Evolutionary conservation across 2,329 filamentous ascomycete species (phyloP), one percentile per base, ranked within the genome.

Genomic region (Cladophialophora exuberans): DNA sequence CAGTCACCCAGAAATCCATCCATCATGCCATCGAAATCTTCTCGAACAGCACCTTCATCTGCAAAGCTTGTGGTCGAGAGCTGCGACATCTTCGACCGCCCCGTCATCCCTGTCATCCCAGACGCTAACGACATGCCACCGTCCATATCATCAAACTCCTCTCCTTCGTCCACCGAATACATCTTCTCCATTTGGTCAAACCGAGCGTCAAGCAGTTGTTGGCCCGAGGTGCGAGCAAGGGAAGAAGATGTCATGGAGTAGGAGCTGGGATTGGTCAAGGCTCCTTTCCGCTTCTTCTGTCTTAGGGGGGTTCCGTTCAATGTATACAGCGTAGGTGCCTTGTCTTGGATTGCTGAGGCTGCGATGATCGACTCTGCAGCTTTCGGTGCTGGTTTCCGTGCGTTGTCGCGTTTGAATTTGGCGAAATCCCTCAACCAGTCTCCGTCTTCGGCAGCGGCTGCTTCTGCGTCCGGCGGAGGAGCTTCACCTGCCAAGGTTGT

Each of bases 171-270:
- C 38, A 83, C 73, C n/a, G 83, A 78, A 66, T 90, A 96, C 59
- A 87, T 80, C 70, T 93, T 88, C 72, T 97, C 90, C 17, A 97
- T 83, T 72, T 83, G 89, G 70, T 99, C 94, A 70, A 97, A 99
- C 22, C 94, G 84, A 42, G 88, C 88, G 69, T 99, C 95, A 5
- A 99, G 79, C 1, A 95, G 81, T 0, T 85, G 86, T 57, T 95
- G 82, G 36, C 91, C 90, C 66, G 97, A 93, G 1, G 92, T 99
- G 52, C 94, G 85, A 47, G 90, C 86, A 15, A 96, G 79, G 0
- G 90, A 88, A 0, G 91, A 95, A 1, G 89, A 95, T 0, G 89
- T 91, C 92, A 96, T 96, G 48, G 89, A 94, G 73, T 94, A 96
- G 55, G 83, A 85, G 1, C 91, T 94, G 0, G 89, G 87, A 62